Evolutionary conservation across 192 early-diverging fungal species (phyloP).

Genomic region (Chytriomyces confervae): DNA sequence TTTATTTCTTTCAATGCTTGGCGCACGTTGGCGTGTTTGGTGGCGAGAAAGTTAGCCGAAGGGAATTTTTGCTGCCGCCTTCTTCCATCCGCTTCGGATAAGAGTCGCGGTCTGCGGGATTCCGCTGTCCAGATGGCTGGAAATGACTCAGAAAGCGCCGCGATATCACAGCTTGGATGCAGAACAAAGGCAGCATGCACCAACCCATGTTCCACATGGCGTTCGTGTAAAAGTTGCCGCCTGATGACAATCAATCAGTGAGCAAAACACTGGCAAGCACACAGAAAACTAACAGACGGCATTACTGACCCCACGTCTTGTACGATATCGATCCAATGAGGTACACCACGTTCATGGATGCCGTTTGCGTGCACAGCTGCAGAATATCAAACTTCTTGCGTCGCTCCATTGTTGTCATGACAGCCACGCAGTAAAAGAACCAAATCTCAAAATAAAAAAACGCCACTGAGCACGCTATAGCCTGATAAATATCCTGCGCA

Average conservation of each 20-base stretch:
- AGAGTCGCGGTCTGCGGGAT: too few species aligned
- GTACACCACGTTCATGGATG: neutral
- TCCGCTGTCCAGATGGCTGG: neutral
- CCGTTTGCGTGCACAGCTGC: neutral
- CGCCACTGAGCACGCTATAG: neutral
- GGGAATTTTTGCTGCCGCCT: too few species aligned
- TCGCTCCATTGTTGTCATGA: neutral
- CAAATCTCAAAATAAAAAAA: constrained; percentile 17
- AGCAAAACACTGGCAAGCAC: too few species aligned
- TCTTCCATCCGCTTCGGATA: too few species aligned
- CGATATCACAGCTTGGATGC: constrained; percentile 5
- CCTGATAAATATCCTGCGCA: constrained; percentile 16
- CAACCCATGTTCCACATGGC: constrained; percentile 25
- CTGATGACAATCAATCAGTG: neutral
- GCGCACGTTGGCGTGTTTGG: too few species aligned
- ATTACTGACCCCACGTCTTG: neutral
- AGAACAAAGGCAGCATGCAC: constrained; percentile 3
- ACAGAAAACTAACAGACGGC: too few species aligned
- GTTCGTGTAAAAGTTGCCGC: constrained; percentile 14
- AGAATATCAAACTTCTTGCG: neutral
- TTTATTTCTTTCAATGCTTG: too few species aligned
- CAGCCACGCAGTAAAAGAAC: neutral
- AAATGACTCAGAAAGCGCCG: neutral
- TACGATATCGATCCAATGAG: constrained; percentile 2
- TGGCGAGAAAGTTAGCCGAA: too few species aligned